Conservation (phyloP, 331 rosid genomes). For the Spiraea crenata region DNA sequence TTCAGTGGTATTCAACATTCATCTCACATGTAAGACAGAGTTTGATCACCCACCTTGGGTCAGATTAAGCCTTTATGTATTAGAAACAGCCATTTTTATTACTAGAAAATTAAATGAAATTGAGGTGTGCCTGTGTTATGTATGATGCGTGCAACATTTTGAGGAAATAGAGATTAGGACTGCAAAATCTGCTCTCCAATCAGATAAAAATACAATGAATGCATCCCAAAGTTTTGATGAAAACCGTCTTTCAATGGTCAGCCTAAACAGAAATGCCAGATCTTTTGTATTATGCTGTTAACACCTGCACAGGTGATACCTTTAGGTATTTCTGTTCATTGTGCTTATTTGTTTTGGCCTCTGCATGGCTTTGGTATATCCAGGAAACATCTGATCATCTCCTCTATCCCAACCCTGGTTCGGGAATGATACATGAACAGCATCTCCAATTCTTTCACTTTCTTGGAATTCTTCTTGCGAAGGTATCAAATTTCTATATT, state of each 20-base stretch:
- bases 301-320: neutral
- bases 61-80: too few relatives aligned
- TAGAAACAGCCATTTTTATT: neutral
- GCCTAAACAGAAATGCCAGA: neutral
- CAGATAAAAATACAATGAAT: neutral
- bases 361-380: slow-evolving; percentile 26
- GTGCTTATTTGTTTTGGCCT: slow-evolving; percentile 17
- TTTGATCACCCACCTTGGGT: neutral
- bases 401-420: slow-evolving; percentile 98
- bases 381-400: slow-evolving; percentile 96
- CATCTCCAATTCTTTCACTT: slow-evolving; percentile 97
- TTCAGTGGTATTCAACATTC: neutral
- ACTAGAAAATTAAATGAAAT: neutral
- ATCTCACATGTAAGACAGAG: neutral
- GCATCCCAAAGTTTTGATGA: neutral
- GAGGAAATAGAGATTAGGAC: slow-evolving; percentile 2
- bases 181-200: neutral
- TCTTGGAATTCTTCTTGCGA: slow-evolving; percentile 93
- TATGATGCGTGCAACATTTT: neutral
- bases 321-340: slow-evolving; percentile 6
- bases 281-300: neutral
- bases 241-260: neutral
- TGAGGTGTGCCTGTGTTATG: neutral
- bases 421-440: slow-evolving; percentile 98
- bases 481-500: slow-evolving; percentile 42